Conservation (phyloP, 805 yeast species). For the Kuraishia floccosa region DNA sequence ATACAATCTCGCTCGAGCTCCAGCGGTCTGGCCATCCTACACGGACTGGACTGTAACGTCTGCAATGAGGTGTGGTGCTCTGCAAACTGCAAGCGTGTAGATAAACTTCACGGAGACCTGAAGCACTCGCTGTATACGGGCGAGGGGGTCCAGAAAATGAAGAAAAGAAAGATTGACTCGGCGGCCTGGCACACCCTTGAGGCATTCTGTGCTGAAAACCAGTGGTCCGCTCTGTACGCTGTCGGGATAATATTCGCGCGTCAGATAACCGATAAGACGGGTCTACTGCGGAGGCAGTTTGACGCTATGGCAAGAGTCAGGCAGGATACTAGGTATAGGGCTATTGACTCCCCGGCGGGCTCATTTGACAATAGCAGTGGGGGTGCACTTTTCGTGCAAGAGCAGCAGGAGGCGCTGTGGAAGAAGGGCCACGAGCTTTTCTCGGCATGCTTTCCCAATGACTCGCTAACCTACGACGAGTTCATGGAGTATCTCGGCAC, state of each 20-base stretch:
- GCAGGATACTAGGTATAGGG: slow-evolving; percentile 52
- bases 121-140: slow-evolving; percentile 35
- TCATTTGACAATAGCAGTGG: slow-evolving; percentile 39
- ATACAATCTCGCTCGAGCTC: slow-evolving; percentile 20
- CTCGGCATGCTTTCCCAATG: slow-evolving; percentile 28
- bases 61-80: slow-evolving; percentile 70
- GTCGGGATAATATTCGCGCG: slow-evolving; percentile 45
- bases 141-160: slow-evolving; percentile 17
- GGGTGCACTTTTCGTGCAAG: slow-evolving; percentile 42
- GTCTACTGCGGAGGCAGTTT: slow-evolving; percentile 31
- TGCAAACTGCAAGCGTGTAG: slow-evolving; percentile 45
- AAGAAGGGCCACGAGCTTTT: slow-evolving; percentile 41
- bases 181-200: slow-evolving; percentile 45
- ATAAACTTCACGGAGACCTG: slow-evolving; percentile 35
- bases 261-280: slow-evolving; percentile 27
- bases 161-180: slow-evolving; percentile 22
- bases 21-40: slow-evolving; percentile 19
- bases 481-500: slow-evolving; percentile 57
- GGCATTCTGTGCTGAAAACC: slow-evolving; percentile 48
- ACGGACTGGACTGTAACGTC: slow-evolving; percentile 52
- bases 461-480: slow-evolving; percentile 32
- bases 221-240: slow-evolving; percentile 62
- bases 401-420: slow-evolving; percentile 52
- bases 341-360: slow-evolving; percentile 44
- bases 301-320: slow-evolving; percentile 57